Evolutionary conservation across 208 protist species (phyloP), one percentile per base, ranked within the genome.

Genomic region (Trypanosoma congolense): DNA sequence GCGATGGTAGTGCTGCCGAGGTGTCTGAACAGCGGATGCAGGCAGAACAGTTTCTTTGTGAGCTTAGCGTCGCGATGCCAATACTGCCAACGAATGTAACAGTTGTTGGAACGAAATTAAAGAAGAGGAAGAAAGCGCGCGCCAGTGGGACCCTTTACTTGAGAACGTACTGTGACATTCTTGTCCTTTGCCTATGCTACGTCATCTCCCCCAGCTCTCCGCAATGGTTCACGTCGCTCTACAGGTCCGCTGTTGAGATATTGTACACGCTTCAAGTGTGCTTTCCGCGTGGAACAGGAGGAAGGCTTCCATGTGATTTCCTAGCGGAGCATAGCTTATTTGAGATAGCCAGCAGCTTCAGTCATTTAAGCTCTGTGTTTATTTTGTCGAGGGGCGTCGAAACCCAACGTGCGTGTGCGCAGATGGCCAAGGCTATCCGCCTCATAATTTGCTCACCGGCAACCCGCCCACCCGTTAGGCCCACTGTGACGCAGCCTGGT

Each of bases 161-260:
- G 10, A 14, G 36, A 14, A 67, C 35, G 14, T 67, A 67, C 35
- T 40, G 33, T 14, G 43, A 67, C 41, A 28, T 67, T 35, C 52
- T 67, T 54, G 45, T 55, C 4, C 26, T 67, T 6, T n/a, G 44
- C 2, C 43, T 67, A 6, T 67, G 61, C 35, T 67, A 60, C 26
- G 45, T 67, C 8, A 3, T 59, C 6, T 58, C 61, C 2, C 61
- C 61, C 6, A 48, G 44, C 16, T 48, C 61, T 4, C 61, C 61
- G 6, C 24, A 29, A 3, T 60, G 45, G 43, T 60, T 55, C 51
- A 30, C n/a, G 4, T 9, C 42, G 6, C 26, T 67, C 3, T 38
- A 67, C 29, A 38, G 61, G n/a, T 51, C 52, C 9, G 61, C 52
- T 19, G 42, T 59, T 2, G 61, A 67, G 35, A 45, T 60, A 21